Base-by-base conservation (phyloP, 2,329 filamentous ascomycete genomes). In the Hyphodiscus sp. region DNA sequence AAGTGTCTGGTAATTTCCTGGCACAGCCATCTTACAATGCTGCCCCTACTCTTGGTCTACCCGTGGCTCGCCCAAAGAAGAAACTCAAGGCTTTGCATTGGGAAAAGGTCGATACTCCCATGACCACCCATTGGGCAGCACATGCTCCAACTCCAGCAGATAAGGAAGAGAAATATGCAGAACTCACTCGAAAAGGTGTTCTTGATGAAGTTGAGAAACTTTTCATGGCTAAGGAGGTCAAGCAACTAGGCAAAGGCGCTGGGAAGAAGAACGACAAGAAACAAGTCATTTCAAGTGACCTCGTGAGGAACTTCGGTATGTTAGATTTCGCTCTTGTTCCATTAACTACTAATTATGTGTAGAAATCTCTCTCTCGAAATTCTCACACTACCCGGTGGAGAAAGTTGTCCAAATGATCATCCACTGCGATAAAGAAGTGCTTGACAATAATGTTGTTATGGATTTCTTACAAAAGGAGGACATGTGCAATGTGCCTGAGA, bases 31-130 rank as follows among this genome's bases (percentile, higher is more conserved):
- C 63, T 30, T 79, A 81, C 56, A 72, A 75, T 19, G 68, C 78
- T 5, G 67, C 78, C 15, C 73, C 82, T 20, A 80, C 82, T 8
- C 76, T 89, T 61, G 83, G 86, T 44, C 73, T 95, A 64, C 86
- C 89, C 38, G 87, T 91, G 56, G 89, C 91, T 50, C 79, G 92
- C 63, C 91, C 94, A 20, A 97, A 96, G 81, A 97, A 96, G 83
- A 99, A 97, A 78, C 89, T 99, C 71, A 99, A 99, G 82, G 92
- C 92, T 55, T 79, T 99, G 62, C 94, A 99, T 74, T 97, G 94
- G 92, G 94, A 99, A 73, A 97, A 97, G 76, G 90, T 99, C 51
- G 94, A 99, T 71, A 82, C 88, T 50, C 89, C 91, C 20, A 84
- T 94, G 68, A 87, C 90, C 49, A 96, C 92, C 51, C 89, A 96